These are phyloP conservation scores for Chaetothyriales sp. DNA, from an alignment of 2,329 filamentous ascomycete species.

Conservation along the genomic window DNA sequence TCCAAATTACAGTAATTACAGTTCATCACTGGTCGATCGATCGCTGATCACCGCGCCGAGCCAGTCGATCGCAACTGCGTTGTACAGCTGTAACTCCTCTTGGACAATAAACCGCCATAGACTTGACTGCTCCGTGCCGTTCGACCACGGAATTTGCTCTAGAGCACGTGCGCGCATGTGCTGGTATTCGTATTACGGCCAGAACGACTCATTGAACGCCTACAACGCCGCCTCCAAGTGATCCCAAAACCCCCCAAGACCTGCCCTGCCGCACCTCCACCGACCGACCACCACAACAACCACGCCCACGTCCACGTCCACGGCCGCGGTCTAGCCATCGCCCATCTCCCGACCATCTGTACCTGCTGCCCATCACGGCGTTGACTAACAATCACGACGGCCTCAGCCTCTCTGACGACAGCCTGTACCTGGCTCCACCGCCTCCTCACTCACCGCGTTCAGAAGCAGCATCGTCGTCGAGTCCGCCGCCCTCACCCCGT, in stretches of 20 bases:
- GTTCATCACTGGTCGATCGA: background rate
- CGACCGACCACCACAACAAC: background rate
- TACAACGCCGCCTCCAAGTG: background rate
- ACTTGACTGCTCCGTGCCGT: background rate
- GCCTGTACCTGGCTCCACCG: constrained; percentile 24
- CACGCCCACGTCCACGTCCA: background rate
- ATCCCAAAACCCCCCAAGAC: too few relatives aligned
- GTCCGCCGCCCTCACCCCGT: constrained; percentile 37
- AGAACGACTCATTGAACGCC: background rate
- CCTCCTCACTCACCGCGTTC: constrained; percentile 26
- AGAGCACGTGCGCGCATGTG: background rate
- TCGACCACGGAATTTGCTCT: background rate
- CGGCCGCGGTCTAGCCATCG: background rate
- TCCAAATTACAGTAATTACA: too few relatives aligned
- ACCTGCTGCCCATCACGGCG: constrained; percentile 28
- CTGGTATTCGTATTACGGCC: background rate
- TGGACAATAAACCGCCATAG: background rate
- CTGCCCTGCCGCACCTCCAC: too few relatives aligned
- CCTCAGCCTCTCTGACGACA: constrained; percentile 27
- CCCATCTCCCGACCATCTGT: background rate
- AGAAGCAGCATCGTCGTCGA: constrained; percentile 28
- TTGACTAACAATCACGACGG: constrained; percentile 22
- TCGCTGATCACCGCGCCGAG: background rate
- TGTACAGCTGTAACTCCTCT: background rate
- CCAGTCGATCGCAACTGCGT: background rate